Percentiles rank a stretch among this genome's conserved stretches.
Conservation (phyloP, 768 basidiomycete species). For the Russula ochroleuca region DNA sequence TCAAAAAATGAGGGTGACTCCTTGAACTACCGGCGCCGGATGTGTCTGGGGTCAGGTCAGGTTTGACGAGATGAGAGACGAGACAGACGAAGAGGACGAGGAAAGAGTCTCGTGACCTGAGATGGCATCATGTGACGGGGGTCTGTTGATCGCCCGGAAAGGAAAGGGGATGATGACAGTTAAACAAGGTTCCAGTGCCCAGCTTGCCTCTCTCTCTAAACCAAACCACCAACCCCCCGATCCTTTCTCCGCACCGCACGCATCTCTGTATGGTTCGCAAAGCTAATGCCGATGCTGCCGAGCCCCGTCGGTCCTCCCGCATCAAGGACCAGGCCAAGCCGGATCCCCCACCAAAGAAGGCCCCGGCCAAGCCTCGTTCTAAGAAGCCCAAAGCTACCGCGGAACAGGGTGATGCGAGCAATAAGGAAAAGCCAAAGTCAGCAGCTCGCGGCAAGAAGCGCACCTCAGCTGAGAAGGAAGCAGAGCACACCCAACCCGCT, state of each 20-base stretch:
- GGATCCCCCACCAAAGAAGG: conserved; percentile 51
- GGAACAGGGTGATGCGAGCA: conserved; percentile 34
- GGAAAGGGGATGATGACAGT: conserved; percentile 12
- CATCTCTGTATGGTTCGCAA: conserved; percentile 59
- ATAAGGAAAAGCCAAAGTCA: conserved; percentile 41
- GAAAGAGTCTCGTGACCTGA: conserved; percentile 1
- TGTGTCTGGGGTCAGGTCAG: not conserved
- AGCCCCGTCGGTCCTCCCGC: conserved; percentile 68
- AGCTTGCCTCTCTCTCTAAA: conserved; percentile 14
- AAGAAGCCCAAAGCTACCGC: conserved; percentile 41
- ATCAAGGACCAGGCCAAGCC: conserved; percentile 69
- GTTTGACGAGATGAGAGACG: not conserved
- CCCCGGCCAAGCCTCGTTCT: conserved; percentile 57
- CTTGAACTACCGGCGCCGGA: not conserved
- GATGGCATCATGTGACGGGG: conserved; percentile 10
- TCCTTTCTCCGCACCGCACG: conserved; percentile 22
- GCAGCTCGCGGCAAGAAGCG: conserved; percentile 54
- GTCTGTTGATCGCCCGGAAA: conserved; percentile 20
- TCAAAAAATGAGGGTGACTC: not conserved
- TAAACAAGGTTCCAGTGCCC: conserved; percentile 28
- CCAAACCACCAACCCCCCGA: conserved; percentile 26
- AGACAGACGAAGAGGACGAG: not conserved
- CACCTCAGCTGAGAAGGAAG: conserved; percentile 39
- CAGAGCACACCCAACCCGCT: conserved; percentile 39
- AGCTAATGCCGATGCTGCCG: conserved; percentile 43